phyloP scores from a whole-genome alignment of 1,139 yeast species.

The Debaryomyces sp. region DNA sequence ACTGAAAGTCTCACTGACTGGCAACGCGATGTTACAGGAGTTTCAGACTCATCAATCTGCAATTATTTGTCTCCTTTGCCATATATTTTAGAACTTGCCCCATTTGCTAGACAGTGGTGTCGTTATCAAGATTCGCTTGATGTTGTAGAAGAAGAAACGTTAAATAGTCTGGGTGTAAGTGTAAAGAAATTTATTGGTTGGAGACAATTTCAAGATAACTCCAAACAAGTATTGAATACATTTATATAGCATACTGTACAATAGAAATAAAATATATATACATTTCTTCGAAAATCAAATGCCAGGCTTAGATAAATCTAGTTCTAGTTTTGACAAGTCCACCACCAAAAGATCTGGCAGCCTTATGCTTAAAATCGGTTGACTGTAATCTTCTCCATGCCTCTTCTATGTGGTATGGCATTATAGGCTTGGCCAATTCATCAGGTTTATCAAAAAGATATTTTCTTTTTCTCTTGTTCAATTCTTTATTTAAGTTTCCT shows the following conservation, averaged over 20 bases:
- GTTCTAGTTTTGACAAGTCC: constrained; percentile 56
- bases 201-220: constrained; percentile 37
- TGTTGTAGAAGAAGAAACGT: constrained; percentile 23
- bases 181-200: constrained; percentile 35
- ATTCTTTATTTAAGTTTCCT: constrained; percentile 23
- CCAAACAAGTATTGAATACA: constrained; percentile 16
- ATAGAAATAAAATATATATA: constrained; percentile 4
- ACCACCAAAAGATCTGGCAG: constrained; percentile 76
- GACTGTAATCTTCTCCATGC: constrained; percentile 87
- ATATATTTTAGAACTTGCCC: constrained; percentile 34
- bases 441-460: constrained; percentile 91
- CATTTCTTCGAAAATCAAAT: background rate
- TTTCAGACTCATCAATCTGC: constrained; percentile 28
- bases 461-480: constrained; percentile 46
- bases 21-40: constrained; percentile 24
- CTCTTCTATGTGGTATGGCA: constrained; percentile 84
- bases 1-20: constrained; percentile 4
- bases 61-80: constrained; percentile 21
- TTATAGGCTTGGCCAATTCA: constrained; percentile 78
- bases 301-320: constrained; percentile 31
- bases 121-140: constrained; percentile 34
- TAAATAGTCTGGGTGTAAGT: constrained; percentile 20
- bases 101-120: constrained; percentile 38
- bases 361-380: constrained; percentile 60
- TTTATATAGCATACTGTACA: constrained; percentile 9